Conservation (phyloP, 164 flowering plant genomes). For the Nymphaea colorata region DNA sequence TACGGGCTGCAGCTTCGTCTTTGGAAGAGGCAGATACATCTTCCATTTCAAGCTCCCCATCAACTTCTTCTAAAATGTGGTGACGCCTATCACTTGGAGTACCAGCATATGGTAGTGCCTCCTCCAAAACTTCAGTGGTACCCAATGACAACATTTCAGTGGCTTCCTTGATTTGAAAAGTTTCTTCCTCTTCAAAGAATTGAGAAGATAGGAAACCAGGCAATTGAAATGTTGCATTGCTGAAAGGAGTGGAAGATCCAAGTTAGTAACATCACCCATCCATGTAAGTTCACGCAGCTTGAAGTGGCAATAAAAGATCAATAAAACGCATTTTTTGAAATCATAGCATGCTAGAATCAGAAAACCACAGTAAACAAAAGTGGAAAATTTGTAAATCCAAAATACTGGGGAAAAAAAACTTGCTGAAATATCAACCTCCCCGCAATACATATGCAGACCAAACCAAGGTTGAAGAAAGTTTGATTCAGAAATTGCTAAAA, state of each 20-base stretch:
- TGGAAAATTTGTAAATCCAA: not conserved
- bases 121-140: conserved; percentile 17
- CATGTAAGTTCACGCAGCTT: not conserved
- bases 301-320: not conserved
- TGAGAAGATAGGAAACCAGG: conserved; percentile 70
- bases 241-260: conserved; percentile 14
- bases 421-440: not conserved
- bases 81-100: conserved; percentile 65
- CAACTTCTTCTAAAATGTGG: conserved; percentile 64
- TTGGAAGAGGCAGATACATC: conserved; percentile 63
- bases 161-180: conserved; percentile 25
- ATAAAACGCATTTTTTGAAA: not conserved
- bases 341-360: not conserved
- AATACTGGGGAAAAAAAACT: not conserved
- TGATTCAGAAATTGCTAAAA: too few species aligned
- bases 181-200: conserved; percentile 70
- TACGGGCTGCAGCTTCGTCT: conserved; percentile 23
- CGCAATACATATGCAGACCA: too few species aligned
- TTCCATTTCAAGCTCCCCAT: conserved; percentile 94
- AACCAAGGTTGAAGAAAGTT: too few species aligned
- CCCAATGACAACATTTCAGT: conserved; percentile 30
- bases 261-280: not conserved
- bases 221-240: conserved; percentile 92
- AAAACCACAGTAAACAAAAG: too few species aligned
- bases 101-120: conserved; percentile 22